Conservation (phyloP, 73 alveolate species). For the Tetrahymena thermophila region DNA sequence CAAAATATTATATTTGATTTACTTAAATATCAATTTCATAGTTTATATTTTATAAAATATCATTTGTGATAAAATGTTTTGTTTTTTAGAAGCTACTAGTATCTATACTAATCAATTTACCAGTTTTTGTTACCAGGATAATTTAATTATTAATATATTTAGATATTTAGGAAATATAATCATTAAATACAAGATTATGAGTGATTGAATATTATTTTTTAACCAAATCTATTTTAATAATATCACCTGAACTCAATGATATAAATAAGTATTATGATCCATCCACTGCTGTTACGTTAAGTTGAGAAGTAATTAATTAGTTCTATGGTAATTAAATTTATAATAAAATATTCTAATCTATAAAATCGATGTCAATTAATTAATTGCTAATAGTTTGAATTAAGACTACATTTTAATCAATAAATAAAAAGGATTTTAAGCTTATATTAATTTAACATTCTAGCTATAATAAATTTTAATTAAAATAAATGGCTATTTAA, state of each 20-base stretch:
- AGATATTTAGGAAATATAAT: background rate
- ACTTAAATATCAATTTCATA: background rate
- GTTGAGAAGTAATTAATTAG: background rate
- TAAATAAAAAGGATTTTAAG: no score
- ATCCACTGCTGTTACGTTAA: no score
- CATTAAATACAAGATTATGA: background rate
- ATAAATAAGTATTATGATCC: no score
- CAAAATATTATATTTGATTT: background rate
- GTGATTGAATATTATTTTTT: no score
- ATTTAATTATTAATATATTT: no score
- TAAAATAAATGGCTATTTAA: background rate
- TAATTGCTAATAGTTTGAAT: background rate
- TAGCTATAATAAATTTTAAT: no score
- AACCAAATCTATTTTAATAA: background rate
- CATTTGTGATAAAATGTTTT: background rate
- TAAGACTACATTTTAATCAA: background rate
- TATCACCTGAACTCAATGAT: background rate
- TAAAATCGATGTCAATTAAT: background rate
- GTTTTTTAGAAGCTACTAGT: no score
- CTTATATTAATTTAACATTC: no score
- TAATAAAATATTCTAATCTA: no score
- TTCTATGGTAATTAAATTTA: background rate
- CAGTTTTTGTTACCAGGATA: background rate
- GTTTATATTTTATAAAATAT: no score
- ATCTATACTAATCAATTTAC: background rate